Base-by-base conservation (phyloP, 2,329 filamentous ascomycete species). In the Chaetothyriales sp. region DNA sequence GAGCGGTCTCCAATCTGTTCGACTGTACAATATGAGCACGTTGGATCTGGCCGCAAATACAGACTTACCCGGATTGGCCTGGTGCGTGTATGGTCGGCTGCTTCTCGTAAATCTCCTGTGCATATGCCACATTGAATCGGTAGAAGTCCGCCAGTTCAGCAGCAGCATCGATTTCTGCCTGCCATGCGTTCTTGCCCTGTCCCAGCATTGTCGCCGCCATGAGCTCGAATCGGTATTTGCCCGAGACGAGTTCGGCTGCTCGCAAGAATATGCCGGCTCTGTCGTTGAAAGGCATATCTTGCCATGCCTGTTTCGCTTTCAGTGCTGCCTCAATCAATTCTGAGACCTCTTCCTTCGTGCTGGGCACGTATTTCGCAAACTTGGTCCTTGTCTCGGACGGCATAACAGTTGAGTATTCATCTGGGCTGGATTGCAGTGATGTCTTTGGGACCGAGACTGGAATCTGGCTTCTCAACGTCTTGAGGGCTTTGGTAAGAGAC, bases 191-290 rank as follows among this genome's bases (percentile, higher is more conserved):
- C 60, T 70, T 71, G 33, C 67, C 68, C 54, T 70, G 68, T 5
- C 67, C 68, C 2, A 70, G 58, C 67, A 70, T 70, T 1, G 68
- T 69, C 1, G 69, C 66, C 1, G 67, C 67, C 18, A 70, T 64
- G 1, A 70, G 55, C 19, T 69, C 62, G 33, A 62, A 59, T 45
- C 61, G 50, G 51, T 64, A 63, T 43, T 62, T 63, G 10, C 47
- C 51, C 2, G 61, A 55, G 4, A 66, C 59, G 6, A 69, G 60
- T 43, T 65, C 64, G 1, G 65, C 63, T 1, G 67, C 66, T 25
- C 62, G 56, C 18, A 62, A 57, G 58, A 68, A 69, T 33, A 69
- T 65, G n/a, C 66, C 61, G 4, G 65, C 67, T n/a, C 62, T 58
- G 51, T 69, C 65, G 10, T 58, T 57, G 50, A 69, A 67, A 0